Conservation (phyloP, 1,284 basidiomycete species). For the Malassezia pachydermatis region DNA sequence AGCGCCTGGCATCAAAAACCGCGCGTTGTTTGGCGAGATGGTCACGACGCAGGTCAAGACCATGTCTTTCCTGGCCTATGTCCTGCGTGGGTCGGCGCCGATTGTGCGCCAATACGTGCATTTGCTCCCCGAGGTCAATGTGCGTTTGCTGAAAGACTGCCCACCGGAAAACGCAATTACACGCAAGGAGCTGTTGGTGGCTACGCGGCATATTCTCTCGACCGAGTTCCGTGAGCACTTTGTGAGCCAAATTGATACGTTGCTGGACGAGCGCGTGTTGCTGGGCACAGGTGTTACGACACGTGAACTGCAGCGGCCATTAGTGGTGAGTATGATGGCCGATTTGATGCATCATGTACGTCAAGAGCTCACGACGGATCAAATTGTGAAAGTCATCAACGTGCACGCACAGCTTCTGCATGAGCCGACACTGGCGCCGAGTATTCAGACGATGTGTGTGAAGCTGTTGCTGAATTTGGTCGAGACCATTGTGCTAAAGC, state of each 20-base stretch:
- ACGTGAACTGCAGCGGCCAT: conserved; percentile 67
- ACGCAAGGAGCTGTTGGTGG: conserved; percentile 75
- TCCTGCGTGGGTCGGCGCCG: conserved; percentile 64
- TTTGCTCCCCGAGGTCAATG: conserved; percentile 66
- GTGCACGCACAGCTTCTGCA: conserved; percentile 82
- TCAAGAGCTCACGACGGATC: conserved; percentile 66
- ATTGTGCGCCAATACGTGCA: conserved; percentile 70
- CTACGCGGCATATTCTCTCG: conserved; percentile 78
- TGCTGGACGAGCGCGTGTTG: conserved; percentile 83
- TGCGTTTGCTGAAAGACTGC: conserved; percentile 85
- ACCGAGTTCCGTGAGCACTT: conserved; percentile 72
- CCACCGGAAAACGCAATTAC: conserved; percentile 71
- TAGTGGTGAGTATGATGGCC: conserved; percentile 77
- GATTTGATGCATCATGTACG: conserved; percentile 89
- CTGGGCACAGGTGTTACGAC: conserved; percentile 69
- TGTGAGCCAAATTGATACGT: conserved; percentile 73
- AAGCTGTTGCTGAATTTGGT: conserved; percentile 86
- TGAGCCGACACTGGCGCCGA: conserved; percentile 70
- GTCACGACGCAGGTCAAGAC: conserved; percentile 76
- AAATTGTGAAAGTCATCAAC: conserved; percentile 70
- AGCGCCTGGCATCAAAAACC: conserved; percentile 59
- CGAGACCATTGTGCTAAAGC: conserved; percentile 60
- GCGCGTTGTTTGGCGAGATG: conserved; percentile 72
- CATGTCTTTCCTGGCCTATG: conserved; percentile 84
- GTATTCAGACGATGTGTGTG: conserved; percentile 79